These are phyloP conservation scores for Ilyonectria mors-panacis DNA, from an alignment of 2,329 filamentous ascomycete species.

Conservation along the genomic window DNA sequence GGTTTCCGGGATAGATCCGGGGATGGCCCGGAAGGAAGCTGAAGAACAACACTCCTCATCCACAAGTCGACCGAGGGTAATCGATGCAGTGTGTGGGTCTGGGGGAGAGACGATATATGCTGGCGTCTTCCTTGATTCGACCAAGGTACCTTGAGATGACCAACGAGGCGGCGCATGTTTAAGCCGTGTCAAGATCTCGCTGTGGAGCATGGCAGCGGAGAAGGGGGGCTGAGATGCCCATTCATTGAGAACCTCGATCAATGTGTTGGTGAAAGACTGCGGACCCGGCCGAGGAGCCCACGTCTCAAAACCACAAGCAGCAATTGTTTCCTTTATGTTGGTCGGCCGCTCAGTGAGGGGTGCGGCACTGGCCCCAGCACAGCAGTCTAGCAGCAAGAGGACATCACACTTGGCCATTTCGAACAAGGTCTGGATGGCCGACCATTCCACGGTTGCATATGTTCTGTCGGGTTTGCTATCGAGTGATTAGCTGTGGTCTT, in stretches of 20 bases:
- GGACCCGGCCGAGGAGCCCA: slow-evolving; percentile 45
- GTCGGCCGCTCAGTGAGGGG: slow-evolving; percentile 45
- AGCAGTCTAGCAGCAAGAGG: slow-evolving; percentile 45
- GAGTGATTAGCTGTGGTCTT: slow-evolving; percentile 25
- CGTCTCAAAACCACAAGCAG: slow-evolving; percentile 47
- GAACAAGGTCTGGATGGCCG: slow-evolving; percentile 47
- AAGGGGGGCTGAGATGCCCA: slow-evolving; percentile 46
- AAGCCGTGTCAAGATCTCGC: slow-evolving; percentile 45
- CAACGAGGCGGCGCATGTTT: slow-evolving; percentile 45
- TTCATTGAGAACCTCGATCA: slow-evolving; percentile 47
- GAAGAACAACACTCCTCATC: slow-evolving; percentile 39
- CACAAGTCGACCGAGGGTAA: slow-evolving; percentile 41
- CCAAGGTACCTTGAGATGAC: slow-evolving; percentile 40
- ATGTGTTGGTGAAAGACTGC: slow-evolving; percentile 45
- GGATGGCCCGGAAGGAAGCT: slow-evolving; percentile 41
- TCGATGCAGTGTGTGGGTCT: slow-evolving; percentile 45
- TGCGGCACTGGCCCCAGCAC: slow-evolving; percentile 46
- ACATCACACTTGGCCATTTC: slow-evolving; percentile 48
- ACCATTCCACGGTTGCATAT: slow-evolving; percentile 48
- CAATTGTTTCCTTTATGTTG: slow-evolving; percentile 48
- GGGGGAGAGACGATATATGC: slow-evolving; percentile 47
- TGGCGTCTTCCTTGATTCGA: slow-evolving; percentile 46
- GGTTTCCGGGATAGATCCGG: slow-evolving; percentile 35
- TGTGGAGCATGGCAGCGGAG: slow-evolving; percentile 48
- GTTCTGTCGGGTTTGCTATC: slow-evolving; percentile 41